Base-by-base conservation (phyloP, 2,329 filamentous ascomycete species). In the Arthrobotrys megalospora region DNA sequence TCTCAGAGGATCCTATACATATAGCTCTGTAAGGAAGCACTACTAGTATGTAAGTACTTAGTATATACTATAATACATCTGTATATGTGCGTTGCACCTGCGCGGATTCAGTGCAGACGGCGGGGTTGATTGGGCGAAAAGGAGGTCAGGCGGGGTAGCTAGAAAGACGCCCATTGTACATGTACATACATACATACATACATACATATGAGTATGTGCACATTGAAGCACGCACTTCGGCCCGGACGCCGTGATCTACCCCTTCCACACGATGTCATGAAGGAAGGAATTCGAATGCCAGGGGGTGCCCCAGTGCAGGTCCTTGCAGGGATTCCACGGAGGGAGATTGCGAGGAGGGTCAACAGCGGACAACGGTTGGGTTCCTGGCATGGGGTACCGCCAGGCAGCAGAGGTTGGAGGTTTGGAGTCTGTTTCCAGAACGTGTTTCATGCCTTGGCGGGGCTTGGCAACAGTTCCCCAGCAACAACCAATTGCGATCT, bases 401-500 rank as follows among this genome's bases (percentile, higher is more conserved):
- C 65, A 77, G 73, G 73, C 73, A 77, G 73, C 73, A 71, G 60
- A 60, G 38, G 47, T 64, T 64, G 38, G 60, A 64, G 16, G 60
- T 64, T 64, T 64, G 50, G 65, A 48, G 50, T 45, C 19, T n/a
- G 38, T 70, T 70, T 70, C 66, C 53, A 70, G 66, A 70, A 70
- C 53, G 53, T 38, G 52, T 62, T 70, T 62, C 38, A 41, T 14
- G 34, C 24, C 52, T 64, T 64, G 38, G 38, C 60, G 1, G 2
- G 52, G 1, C 53, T 70, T 70, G 66, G 66, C 53, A 58, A 55
- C 62, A 34, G 21, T 36, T 53, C 19, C n/a, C 19, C 34, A 43
- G 2, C 24, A 34, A 8, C 52, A 43, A 38, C 53, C 24, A 28
- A 28, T 28, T 28, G 24, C n/a, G n/a, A n/a, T n/a, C n/a, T n/a